phyloP scores from a whole-genome alignment of 768 basidiomycete species.

The Mycena indigotica region DNA sequence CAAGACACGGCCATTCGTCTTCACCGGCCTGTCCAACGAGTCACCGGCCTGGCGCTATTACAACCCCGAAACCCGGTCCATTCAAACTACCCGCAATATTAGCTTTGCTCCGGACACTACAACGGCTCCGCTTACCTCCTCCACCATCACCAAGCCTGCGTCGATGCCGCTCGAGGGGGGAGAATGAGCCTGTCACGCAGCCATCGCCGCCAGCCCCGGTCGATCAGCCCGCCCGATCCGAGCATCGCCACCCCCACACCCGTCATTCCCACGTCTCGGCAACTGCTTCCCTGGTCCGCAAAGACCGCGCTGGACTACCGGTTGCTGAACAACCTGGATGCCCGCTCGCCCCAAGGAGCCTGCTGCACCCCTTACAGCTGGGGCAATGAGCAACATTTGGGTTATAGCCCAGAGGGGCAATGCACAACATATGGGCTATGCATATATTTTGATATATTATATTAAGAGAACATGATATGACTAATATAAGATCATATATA shows the following conservation, averaged over 20 bases:
- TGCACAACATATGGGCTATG: too few relatives aligned
- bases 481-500: too few relatives aligned
- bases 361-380: too few relatives aligned
- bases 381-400: too few relatives aligned
- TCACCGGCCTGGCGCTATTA: constrained; percentile 30
- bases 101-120: constrained; percentile 22
- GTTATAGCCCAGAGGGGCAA: too few relatives aligned
- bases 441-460: too few relatives aligned
- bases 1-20: constrained; percentile 12
- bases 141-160: background rate
- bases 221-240: background rate
- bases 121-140: background rate
- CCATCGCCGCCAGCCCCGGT: constrained; percentile 7
- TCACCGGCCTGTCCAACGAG: constrained; percentile 24
- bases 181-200: constrained; percentile 26
- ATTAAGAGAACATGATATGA: too few relatives aligned
- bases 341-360: background rate
- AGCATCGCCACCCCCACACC: background rate
- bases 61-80: constrained; percentile 16
- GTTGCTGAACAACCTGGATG: background rate
- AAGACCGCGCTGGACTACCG: background rate
- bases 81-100: constrained; percentile 31
- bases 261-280: background rate
- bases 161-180: constrained; percentile 15
- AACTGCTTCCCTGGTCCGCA: background rate